Base-by-base conservation (phyloP, 768 basidiomycete species). In the Trametes maxima region DNA sequence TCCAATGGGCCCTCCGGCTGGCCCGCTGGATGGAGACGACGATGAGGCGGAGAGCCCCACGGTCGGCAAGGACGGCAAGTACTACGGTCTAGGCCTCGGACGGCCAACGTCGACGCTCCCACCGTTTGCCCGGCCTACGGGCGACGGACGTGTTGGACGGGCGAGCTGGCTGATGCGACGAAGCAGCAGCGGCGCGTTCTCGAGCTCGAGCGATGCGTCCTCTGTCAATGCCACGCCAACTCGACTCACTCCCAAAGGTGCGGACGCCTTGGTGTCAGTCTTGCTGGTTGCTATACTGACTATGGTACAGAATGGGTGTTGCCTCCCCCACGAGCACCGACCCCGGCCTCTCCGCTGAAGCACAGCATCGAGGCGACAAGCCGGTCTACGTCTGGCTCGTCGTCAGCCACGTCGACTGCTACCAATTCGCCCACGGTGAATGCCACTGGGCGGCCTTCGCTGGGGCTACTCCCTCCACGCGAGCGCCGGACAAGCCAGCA, bases 101-200 rank as follows among this genome's bases (percentile, higher is more conserved):
- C 80, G 81, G 16, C 88, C 88, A 14, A 65, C 69, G n/a, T 64
- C 57, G 12, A 53, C 46, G 7, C 44, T 68, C 21, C 68, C 69
- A 3, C 40, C 37, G 21, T 69, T 68, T 44, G 62, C 63, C 8
- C 57, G 61, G n/a, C 54, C 65, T 42, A 55, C 60, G n/a, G 60
- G 56, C 1, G 66, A 67, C 37, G 64, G 66, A 14, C 68, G 69
- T 42, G 57, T 56, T 1, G 63, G 64, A 5, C 78, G 82, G 28
- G 77, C 82, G 48, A 78, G 81, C 42, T 88, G 85, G 85, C 70
- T 92, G 33, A 83, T 88, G 81, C 82, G 91, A 13, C 79, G 91
- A 62, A 91, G 86, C 58, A 92, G 90, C 68, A 92, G 90, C 65
- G 90, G 90, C 14, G 87, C 88, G 1, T 90, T 91, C 67, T 92